Conservation (phyloP, 176 grass and related monocot species). For the Zoysia japonica region DNA sequence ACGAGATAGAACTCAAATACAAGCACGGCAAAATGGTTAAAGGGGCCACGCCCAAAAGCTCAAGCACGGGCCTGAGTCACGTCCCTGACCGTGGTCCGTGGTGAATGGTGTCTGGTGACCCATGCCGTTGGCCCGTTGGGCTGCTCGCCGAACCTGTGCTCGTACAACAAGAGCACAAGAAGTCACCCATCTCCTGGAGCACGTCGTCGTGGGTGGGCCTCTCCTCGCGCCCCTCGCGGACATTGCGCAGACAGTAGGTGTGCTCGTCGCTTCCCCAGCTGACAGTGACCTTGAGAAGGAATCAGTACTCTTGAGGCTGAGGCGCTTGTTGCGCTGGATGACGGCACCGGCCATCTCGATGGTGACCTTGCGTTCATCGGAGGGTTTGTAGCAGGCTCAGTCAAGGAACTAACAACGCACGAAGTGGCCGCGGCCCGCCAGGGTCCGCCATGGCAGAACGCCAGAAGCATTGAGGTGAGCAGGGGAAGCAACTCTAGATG, state of each 20-base stretch:
- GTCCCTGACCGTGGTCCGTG: no score
- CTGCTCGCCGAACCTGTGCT: no score
- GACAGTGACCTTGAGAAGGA: slow-evolving; percentile 83
- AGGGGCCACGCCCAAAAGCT: no score
- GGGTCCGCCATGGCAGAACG: slow-evolving; percentile 39
- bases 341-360: slow-evolving; percentile 55
- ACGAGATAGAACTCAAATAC: no score
- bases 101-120: no score
- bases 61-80: no score
- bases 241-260: slow-evolving; percentile 72
- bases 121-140: no score
- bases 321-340: slow-evolving; percentile 67
- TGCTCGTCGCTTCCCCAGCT: slow-evolving; percentile 85
- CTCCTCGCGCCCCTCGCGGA: slow-evolving; percentile 71
- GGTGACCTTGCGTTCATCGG: slow-evolving; percentile 60
- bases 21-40: background rate
- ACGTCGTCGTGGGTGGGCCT: slow-evolving; percentile 54
- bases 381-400: slow-evolving; percentile 78
- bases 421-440: slow-evolving; percentile 9
- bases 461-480: slow-evolving; percentile 41
- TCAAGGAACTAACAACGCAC: slow-evolving; percentile 68
- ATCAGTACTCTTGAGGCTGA: slow-evolving; percentile 67
- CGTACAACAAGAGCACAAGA: slow-evolving; percentile 12
- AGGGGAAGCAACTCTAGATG: slow-evolving; percentile 11
- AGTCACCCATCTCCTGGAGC: slow-evolving; percentile 75